Evolutionary conservation across 2,329 filamentous ascomycete genomes (phyloP).

Genomic region (Teratosphaeria epicoccoides): DNA sequence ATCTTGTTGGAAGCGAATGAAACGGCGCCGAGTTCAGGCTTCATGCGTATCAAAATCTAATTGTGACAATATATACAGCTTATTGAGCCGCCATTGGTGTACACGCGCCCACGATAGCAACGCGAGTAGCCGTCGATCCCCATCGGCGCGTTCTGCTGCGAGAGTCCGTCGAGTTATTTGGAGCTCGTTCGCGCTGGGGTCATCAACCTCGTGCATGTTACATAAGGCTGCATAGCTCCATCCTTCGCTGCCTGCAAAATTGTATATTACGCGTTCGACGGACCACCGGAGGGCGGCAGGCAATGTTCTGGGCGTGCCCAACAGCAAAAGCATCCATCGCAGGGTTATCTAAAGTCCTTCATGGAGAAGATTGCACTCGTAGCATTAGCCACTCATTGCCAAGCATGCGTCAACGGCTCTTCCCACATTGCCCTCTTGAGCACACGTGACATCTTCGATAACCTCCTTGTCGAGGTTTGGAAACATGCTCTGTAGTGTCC

Average conservation of each 20-base stretch:
- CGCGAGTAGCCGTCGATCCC: no score
- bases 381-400: slow-evolving; percentile 26
- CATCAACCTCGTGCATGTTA: no score
- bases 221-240: no score
- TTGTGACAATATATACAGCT: no score
- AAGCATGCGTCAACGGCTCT: slow-evolving; percentile 40
- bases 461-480: slow-evolving; percentile 87
- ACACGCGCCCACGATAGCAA: no score
- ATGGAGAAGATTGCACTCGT: not conserved
- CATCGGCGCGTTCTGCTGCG: no score
- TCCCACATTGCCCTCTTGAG: slow-evolving; percentile 69
- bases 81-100: no score
- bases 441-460: slow-evolving; percentile 90
- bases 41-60: no score
- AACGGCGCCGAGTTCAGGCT: no score
- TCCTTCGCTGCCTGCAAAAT: not conserved
- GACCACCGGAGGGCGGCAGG: not conserved
- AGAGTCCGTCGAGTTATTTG: no score
- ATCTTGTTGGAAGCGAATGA: not conserved
- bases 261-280: not conserved
- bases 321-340: not conserved
- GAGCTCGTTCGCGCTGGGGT: no score
- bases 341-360: not conserved
- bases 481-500: slow-evolving; percentile 89
- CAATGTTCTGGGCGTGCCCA: not conserved